Evolutionary conservation across 1,139 yeast species (phyloP).

Genomic region (Candida sojae): DNA sequence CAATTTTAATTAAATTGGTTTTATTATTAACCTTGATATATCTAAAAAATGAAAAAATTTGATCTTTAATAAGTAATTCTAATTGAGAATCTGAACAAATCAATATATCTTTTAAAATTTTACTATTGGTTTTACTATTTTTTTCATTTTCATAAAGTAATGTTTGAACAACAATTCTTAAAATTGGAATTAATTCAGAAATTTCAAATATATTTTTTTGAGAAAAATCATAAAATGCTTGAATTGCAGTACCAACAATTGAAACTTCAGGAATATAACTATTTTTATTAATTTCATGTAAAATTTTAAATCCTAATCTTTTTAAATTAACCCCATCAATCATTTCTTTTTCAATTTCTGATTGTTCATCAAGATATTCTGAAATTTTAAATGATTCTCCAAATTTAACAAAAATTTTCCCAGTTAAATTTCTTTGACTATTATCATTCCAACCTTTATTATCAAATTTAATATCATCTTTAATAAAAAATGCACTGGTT

Average conservation of each 20-base stretch:
- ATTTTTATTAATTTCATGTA: constrained; percentile 42
- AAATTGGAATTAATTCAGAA: constrained; percentile 29
- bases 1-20: constrained; percentile 28
- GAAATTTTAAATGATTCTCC: constrained; percentile 37
- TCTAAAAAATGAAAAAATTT: constrained; percentile 36
- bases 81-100: constrained; percentile 20
- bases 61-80: constrained; percentile 24
- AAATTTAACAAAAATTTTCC: constrained; percentile 41
- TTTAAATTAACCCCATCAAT: constrained; percentile 33
- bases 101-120: constrained; percentile 18
- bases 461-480: constrained; percentile 17
- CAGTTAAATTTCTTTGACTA: constrained; percentile 28
- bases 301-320: constrained; percentile 42
- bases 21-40: constrained; percentile 32
- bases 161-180: constrained; percentile 24
- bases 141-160: constrained; percentile 23
- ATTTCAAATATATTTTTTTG: constrained; percentile 21
- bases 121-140: constrained; percentile 22
- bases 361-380: constrained; percentile 20
- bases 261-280: constrained; percentile 41
- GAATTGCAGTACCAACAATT: constrained; percentile 41
- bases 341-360: constrained; percentile 3
- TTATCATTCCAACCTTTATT: constrained; percentile 27
- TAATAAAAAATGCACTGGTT: constrained; percentile 24
- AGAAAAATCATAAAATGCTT: constrained; percentile 33